Base-by-base conservation (phyloP, 2,329 filamentous ascomycete species). In the Cladosporium austrohemisphaericum region DNA sequence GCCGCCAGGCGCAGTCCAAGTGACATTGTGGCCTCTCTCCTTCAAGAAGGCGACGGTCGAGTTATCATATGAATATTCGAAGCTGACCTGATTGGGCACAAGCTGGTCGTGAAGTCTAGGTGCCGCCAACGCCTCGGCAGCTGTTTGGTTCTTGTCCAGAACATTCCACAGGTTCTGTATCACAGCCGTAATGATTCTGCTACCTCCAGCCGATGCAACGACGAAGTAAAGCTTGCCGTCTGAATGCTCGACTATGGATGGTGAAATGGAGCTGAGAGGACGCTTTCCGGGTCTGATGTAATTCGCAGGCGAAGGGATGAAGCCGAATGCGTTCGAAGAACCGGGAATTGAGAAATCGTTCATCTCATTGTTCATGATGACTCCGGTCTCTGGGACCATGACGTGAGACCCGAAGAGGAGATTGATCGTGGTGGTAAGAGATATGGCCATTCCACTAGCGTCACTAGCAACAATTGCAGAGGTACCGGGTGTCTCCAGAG, bases 401-500 rank as follows among this genome's bases (percentile, higher is more conserved):
- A 95, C 67, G 16, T 82, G 76, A 22, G 83, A 85, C 37, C 92
- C 92, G 60, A 95, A 97, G 3, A 93, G 76, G 4, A 93, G 75
- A 67, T 96, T 96, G 50, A 96, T 75, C 0, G 92, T 96, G 1
- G 89, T 93, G 0, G 91, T 96, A 10, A 90, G 76, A 1, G 86
- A 85, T 28, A 94, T 78, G 2, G 89, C 83, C 66, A 95, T 75
- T 5, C 91, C 91, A 0, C 78, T 76, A 6, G 69, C 67, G 65
- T 96, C 92, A 0, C 84, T 82, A 0, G 86, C 75, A 1, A 87
- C 81, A 7, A 91, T 71, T 57, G 90, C 86, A 14, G 81, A 85
- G 0, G 87, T 92, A 1, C 87, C 87, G 41, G 85, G 83, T 56
- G 83, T 86, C 3, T 86, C 79, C 13, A 86, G 74, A 4, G 78